Evolutionary conservation across 2,329 filamentous ascomycete genomes (phyloP), one percentile per base, ranked within the genome.

Genomic region (Pyrenophora teres): DNA sequence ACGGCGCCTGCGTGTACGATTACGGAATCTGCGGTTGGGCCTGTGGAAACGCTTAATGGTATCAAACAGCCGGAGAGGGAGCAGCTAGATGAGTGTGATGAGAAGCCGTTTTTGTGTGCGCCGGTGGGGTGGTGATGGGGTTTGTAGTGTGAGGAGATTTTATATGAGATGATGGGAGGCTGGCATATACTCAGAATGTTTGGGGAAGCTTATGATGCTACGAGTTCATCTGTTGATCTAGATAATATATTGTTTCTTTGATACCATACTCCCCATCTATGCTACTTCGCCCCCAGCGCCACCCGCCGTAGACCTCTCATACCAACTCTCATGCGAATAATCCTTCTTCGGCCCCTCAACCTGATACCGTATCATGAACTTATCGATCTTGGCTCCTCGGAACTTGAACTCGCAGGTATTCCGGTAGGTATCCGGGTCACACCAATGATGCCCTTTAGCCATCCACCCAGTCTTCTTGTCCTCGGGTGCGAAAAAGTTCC

Each of bases 261-360:
- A 27, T 19, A 27, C 6, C 32, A 31, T 15, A 6, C 23, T 3
- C 13, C n/a, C 15, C 19, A 13, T 12, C 30, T 21, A 42, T 27
- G 15, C 15, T 18, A 10, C 13, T 3, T 6, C 12, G 3, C 12
- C 23, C 30, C 15, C 25, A 8, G 4, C 15, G 0, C 31, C 18
- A n/a, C 12, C 40, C 6, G 16, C 15, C 12, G 16, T 23, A 4
- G 57, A 58, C 33, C 68, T 62, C 46, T 59, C 57, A 48, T 73
- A 78, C 60, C 69, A 70, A 21, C 73, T 76, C 45, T 72, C 71
- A 31, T 71, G 68, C n/a, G 63, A 66, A 52, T 92, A 92, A 64
- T 91, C 85, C 74, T 92, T 92, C 68, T 84, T 84, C 2, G 88
- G 88, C 0, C 88, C 89, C 21, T 81, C 83, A 1, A 91, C 88